phyloP scores from a whole-genome alignment of 306 rosid genomes.

The Corylus americana region DNA sequence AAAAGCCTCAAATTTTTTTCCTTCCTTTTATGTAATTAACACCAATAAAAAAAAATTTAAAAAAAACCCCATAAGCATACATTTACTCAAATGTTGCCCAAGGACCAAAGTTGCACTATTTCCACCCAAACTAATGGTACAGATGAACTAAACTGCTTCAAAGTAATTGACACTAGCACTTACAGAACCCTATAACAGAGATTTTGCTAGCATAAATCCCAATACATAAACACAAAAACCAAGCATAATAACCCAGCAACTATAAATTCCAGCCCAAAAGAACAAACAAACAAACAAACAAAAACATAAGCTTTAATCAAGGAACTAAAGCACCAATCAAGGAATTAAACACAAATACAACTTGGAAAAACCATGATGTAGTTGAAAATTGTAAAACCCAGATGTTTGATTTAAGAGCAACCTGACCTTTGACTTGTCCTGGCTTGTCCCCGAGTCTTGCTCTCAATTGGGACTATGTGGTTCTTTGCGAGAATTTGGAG shows the following conservation, averaged over 20 bases:
- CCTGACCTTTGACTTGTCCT: background rate
- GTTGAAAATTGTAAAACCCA: background rate
- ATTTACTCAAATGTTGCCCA: background rate
- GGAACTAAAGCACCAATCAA: background rate
- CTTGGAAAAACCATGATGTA: background rate
- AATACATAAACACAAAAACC: background rate
- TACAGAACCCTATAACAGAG: background rate
- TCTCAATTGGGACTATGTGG: background rate
- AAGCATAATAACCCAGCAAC: background rate
- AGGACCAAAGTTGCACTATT: background rate
- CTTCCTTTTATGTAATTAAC: background rate
- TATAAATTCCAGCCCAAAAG: background rate
- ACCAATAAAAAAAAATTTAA: background rate
- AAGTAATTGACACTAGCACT: background rate
- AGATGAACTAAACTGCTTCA: background rate
- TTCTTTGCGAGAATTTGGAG: background rate
- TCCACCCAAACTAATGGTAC: background rate
- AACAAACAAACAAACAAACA: background rate
- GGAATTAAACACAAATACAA: background rate
- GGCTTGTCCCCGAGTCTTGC: background rate
- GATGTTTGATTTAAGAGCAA: background rate
- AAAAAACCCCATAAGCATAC: background rate
- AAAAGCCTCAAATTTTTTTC: background rate
- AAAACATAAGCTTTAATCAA: background rate
- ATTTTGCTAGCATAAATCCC: background rate